Evolutionary conservation across 2,329 filamentous ascomycete species (phyloP), one percentile per base, ranked within the genome.

Genomic region (Cercospora sp.): DNA sequence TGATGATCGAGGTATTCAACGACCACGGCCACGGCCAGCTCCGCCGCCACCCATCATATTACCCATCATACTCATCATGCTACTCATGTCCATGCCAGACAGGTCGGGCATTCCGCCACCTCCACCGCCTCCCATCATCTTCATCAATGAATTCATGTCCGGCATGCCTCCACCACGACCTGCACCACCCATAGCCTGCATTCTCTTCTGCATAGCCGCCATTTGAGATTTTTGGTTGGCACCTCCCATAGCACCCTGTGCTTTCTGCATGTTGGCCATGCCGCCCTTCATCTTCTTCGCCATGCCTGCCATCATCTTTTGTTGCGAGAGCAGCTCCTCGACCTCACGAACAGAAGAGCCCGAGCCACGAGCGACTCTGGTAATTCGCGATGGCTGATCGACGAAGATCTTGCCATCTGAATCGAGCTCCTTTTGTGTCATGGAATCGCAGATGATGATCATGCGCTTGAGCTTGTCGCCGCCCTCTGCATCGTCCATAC

Each of bases 251-350:
- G 92, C 92, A 65, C 91, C 91, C 80, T 98, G 94, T 0, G 94
- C 94, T 62, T 90, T 89, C 79, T 97, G 93, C 90, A 98, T 96
- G 78, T 97, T 97, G 83, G 95, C 95, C 91, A 97, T 97, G 79
- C 92, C 94, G 45, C 94, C 94, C 67, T 95, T 94, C 89, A 99
- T 96, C 84, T 96, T 96, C 89, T 98, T 99, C 60, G 95, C 95
- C 93, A 99, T 97, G 67, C 92, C 92, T 0, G 93, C 92, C 95
- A 99, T 99, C 91, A 98, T 97, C 74, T 92, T 90, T 79, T 98
- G 94, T 81, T 99, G 95, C 0, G 94, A 97, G n/a, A 99, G 87
- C 6, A 99, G 84, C 77, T 99, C 95, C 80, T 99, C 95, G 16
- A 99, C 93, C 79, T 99, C 95, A 26, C 88, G 88, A 2, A 99